Conservation (phyloP, 1,284 basidiomycete species). For the Cutaneotrichosporon sp. region DNA sequence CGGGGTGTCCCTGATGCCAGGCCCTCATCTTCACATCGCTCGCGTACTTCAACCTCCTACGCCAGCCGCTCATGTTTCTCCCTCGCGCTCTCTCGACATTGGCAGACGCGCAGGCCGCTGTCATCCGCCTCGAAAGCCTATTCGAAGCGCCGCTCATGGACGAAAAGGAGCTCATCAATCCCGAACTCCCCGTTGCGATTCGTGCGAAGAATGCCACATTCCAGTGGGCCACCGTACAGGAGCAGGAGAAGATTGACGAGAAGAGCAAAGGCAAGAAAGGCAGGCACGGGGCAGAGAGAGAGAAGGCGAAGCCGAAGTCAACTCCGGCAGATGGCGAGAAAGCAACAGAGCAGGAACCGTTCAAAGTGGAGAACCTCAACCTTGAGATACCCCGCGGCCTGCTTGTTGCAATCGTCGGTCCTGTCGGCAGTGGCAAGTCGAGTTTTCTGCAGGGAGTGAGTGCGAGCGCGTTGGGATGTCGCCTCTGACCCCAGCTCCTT, state of each 20-base stretch:
- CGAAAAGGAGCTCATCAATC: constrained; percentile 51
- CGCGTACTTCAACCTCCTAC: constrained; percentile 62
- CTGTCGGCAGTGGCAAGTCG: constrained; percentile 57
- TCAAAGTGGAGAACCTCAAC: constrained; percentile 56
- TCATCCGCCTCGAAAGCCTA: constrained; percentile 53
- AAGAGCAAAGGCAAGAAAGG: neutral
- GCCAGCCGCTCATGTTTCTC: constrained; percentile 65
- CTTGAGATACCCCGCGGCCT: constrained; percentile 58
- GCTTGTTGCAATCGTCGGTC: constrained; percentile 62
- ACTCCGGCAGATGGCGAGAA: neutral
- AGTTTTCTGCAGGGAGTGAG: constrained; percentile 58
- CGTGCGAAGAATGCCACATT: constrained; percentile 58
- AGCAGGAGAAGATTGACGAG: constrained; percentile 1
- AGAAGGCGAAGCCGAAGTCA: neutral
- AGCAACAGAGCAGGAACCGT: constrained; percentile 39
- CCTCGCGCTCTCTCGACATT: constrained; percentile 61
- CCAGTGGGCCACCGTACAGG: constrained; percentile 52
- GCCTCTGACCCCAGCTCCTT: constrained; percentile 44
- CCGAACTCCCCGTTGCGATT: constrained; percentile 54
- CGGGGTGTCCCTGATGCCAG: too few species aligned
- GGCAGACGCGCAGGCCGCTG: constrained; percentile 61
- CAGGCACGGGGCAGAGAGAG: neutral
- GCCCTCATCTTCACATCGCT: constrained; percentile 65
- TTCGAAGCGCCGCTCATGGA: constrained; percentile 60
- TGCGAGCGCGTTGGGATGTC: neutral